Percentiles rank a stretch among this genome's conserved stretches.
Conservation (phyloP, 495 filamentous ascomycete genomes). For the Penicillium simplicissimum region DNA sequence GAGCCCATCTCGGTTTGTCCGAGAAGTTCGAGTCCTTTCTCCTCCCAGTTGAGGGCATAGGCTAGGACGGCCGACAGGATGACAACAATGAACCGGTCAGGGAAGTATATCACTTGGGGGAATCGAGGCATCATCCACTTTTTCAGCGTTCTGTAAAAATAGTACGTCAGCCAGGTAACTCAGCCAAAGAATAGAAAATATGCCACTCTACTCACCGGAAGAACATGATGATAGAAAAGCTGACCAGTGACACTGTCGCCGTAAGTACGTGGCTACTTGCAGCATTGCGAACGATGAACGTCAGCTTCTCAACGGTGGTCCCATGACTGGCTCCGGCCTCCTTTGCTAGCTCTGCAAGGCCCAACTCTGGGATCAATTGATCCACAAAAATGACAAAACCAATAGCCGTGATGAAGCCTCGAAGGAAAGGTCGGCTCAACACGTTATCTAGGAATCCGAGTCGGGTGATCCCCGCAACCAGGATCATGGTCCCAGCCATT, state of each 20-base stretch:
- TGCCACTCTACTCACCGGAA: slow-evolving; percentile 55
- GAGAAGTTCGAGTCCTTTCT: slow-evolving; percentile 76
- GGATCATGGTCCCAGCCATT: slow-evolving; percentile 82
- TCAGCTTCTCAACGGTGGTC: slow-evolving; percentile 79
- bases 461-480: slow-evolving; percentile 77
- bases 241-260: slow-evolving; percentile 68
- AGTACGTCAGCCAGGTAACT: background rate
- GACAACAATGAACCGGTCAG: slow-evolving; percentile 90
- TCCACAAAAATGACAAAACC: slow-evolving; percentile 95
- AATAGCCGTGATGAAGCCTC: slow-evolving; percentile 95
- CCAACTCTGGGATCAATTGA: slow-evolving; percentile 88
- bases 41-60: slow-evolving; percentile 78
- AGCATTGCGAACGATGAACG: slow-evolving; percentile 72
- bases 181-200: background rate
- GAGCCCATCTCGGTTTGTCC: slow-evolving; percentile 71
- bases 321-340: slow-evolving; percentile 67
- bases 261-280: slow-evolving; percentile 70
- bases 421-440: slow-evolving; percentile 84
- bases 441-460: slow-evolving; percentile 97
- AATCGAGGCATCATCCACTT: slow-evolving; percentile 77
- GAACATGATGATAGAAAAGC: slow-evolving; percentile 87
- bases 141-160: slow-evolving; percentile 66
- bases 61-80: slow-evolving; percentile 80
- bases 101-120: slow-evolving; percentile 82
- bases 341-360: slow-evolving; percentile 64